A percentile compares a stretch with the other conserved stretches of the same genome.
These are phyloP conservation scores for Ziziphus jujuba DNA, from an alignment of 306 rosid genomes.

Conservation along the genomic window DNA sequence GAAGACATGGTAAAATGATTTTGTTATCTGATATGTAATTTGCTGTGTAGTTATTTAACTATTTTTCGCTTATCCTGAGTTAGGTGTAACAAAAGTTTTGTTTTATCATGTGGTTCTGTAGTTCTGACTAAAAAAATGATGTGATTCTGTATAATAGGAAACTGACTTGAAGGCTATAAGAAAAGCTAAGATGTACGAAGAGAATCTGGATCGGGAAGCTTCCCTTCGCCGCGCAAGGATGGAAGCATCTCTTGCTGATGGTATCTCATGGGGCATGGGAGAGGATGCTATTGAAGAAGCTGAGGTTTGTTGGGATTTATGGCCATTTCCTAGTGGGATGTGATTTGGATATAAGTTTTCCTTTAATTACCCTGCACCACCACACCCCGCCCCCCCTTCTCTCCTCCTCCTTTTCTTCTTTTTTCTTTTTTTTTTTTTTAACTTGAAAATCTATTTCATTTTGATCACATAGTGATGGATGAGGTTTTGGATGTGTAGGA, in stretches of 20 bases:
- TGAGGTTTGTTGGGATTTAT: constrained; percentile 56
- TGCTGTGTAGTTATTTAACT: no score
- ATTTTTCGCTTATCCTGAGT: no score
- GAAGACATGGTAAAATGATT: no score
- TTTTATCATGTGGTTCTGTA: not conserved
- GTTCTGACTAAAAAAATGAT: not conserved
- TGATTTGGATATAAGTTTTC: not conserved
- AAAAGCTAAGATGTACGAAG: constrained; percentile 63
- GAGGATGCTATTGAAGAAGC: constrained; percentile 96
- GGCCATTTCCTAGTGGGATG: constrained; percentile 8
- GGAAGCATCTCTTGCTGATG: constrained; percentile 81
- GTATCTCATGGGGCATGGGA: constrained; percentile 96
- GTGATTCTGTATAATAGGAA: constrained; percentile 51
- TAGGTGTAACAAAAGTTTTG: not conserved
- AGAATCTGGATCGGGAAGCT: constrained; percentile 75
- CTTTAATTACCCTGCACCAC: constrained; percentile 23
- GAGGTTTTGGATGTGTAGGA: constrained; percentile 54
- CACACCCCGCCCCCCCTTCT: no score
- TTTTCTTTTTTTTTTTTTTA: not conserved
- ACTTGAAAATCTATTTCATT: not conserved
- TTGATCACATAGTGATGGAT: constrained; percentile 4
- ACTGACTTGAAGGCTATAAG: constrained; percentile 48
- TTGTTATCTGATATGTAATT: no score
- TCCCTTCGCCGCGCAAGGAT: constrained; percentile 82
- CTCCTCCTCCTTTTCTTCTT: no score